phyloP scores from a whole-genome alignment of 768 basidiomycete genomes.

The Trichaptum fuscoviolaceum region DNA sequence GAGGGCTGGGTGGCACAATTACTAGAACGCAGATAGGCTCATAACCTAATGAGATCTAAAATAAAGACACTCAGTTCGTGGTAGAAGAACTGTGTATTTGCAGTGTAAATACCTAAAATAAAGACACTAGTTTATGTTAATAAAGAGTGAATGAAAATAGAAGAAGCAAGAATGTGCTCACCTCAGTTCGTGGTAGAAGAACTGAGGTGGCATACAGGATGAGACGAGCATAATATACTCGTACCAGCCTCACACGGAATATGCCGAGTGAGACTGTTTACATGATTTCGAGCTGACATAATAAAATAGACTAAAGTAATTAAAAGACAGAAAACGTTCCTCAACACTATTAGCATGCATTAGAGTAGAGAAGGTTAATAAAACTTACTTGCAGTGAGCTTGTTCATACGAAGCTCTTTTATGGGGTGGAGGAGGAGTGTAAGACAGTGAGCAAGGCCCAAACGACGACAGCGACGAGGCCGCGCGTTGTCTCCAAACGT shows the following conservation, averaged over 20 bases:
- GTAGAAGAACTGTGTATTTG: not conserved
- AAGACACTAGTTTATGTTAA: not conserved
- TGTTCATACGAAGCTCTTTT: no score
- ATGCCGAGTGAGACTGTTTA: not conserved
- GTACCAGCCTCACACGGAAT: not conserved
- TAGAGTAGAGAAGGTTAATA: no score
- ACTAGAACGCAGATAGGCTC: not conserved
- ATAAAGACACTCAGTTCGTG: slow-evolving; percentile 1
- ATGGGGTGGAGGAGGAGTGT: no score
- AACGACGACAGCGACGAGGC: no score
- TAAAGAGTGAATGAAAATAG: not conserved
- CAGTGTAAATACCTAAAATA: not conserved
- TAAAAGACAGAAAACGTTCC: no score
- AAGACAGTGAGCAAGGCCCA: no score
- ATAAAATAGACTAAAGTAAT: no score
- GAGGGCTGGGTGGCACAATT: not conserved
- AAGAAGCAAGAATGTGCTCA: not conserved
- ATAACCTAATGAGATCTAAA: not conserved
- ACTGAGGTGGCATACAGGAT: not conserved
- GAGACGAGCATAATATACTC: not conserved
- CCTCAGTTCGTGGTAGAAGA: slow-evolving; percentile 1
- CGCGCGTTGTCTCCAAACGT: no score
- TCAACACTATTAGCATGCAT: no score
- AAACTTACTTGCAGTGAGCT: no score
- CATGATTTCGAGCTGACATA: not conserved